Evolutionary conservation across 176 grass and related monocot species (phyloP), one percentile per base, ranked within the genome.

Genomic region (Musa beccarii): DNA sequence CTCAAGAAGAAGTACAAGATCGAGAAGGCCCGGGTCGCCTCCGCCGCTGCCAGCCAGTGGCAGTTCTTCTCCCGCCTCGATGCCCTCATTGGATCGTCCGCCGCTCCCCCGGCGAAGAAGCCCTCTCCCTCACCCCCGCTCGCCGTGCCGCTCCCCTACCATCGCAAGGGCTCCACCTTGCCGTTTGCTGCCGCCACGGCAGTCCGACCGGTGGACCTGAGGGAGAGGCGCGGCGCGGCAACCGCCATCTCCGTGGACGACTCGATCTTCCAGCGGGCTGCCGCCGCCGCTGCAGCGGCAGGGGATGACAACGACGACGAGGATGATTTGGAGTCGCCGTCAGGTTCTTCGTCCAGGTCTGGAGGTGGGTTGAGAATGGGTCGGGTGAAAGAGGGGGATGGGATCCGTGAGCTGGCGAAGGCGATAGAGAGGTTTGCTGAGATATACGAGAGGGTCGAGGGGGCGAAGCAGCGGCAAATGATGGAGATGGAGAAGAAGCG

Each of bases 1-100:
- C 91, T 99, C 55, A 99, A 99, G 88, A 99, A 99, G 95, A 99
- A 94, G 69, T 99, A 99, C 69, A 99, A 99, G 91, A 67, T 89
- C 49, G 95, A 99, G 94, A 71, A 71, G 43, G 71, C 71, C 6
- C 85, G 89, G 24, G 69, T 81, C 64, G 51, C 72, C 1, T 52
- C 69, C 69, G 63, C 28, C 59, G 62, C 77, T 51, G 66, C 84
- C 0, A 89, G 86, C 75, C 65, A n/a, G 11, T 98, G 94, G 94
- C 59, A 64, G 72, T 98, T 93, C 86, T 98, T 78, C 86, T 16
- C 12, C 49, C 86, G 89, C 56, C 90, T 98, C 23, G 84, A 98
- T 79, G 76, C 71, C 63, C 89, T 98, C 78, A 83, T 98, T 59
- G 90, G 94, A 4, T 84, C 77, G 15, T 62, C 54, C 28, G 17